phyloP scores from a whole-genome alignment of 805 yeast species.

The Millerozyma acaciae region DNA sequence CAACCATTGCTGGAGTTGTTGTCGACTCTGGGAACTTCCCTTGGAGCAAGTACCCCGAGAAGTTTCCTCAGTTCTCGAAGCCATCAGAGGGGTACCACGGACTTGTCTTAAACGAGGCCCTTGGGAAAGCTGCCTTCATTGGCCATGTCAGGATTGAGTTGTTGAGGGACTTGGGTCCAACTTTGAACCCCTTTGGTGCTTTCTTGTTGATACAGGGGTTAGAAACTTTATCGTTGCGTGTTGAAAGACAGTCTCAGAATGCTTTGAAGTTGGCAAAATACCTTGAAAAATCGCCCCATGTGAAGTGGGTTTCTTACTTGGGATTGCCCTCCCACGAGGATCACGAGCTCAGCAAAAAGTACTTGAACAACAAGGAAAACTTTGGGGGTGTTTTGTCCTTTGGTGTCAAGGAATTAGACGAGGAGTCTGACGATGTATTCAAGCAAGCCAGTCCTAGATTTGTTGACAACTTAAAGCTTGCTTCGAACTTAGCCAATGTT shows the following conservation, averaged over 20 bases:
- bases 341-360: constrained; percentile 81
- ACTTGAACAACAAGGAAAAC: constrained; percentile 49
- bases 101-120: constrained; percentile 70
- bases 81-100: constrained; percentile 97
- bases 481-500: constrained; percentile 92
- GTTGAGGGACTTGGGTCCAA: constrained; percentile 89
- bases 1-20: constrained; percentile 87
- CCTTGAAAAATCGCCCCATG: constrained; percentile 69
- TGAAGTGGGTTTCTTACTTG: constrained; percentile 87
- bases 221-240: constrained; percentile 90
- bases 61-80: constrained; percentile 85
- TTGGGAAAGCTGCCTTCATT: constrained; percentile 76
- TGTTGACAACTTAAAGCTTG: constrained; percentile 78
- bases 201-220: constrained; percentile 87
- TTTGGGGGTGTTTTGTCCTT: constrained; percentile 88
- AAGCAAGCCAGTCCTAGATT: constrained; percentile 76
- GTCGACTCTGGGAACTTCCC: constrained; percentile 92
- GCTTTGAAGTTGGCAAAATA: constrained; percentile 75
- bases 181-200: constrained; percentile 82
- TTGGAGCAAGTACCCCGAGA: constrained; percentile 79
- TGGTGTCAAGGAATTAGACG: constrained; percentile 70
- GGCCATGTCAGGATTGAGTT: constrained; percentile 79
- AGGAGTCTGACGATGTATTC: constrained; percentile 53
- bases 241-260: constrained; percentile 85
- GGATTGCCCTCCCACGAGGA: constrained; percentile 78